Evolutionary conservation across 2,329 filamentous ascomycete species (phyloP), one percentile per base, ranked within the genome.

Genomic region (Dichotomopilus funicola): DNA sequence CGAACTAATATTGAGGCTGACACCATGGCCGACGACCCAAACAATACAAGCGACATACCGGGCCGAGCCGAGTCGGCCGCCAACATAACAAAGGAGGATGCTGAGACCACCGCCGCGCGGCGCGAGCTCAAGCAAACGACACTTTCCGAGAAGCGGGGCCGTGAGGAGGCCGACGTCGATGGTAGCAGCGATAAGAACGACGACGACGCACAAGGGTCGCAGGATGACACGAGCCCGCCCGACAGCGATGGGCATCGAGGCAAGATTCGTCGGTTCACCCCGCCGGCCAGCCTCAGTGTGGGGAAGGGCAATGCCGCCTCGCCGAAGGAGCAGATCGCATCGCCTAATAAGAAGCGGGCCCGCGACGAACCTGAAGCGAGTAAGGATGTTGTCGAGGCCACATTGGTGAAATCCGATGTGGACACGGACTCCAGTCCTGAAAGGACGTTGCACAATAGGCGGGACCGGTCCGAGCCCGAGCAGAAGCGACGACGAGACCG

Each of bases 311-410:
- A 76, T 51, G 68, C 71, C 19, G 19, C 19, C 19, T 27, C 19
- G 40, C 65, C 75, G 62, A 77, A 72, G 65, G 78, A 83, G 49
- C 72, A 77, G 55, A 65, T 82, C 45, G 72, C 76, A 19, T 85
- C 81, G 10, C 83, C 83, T 35, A 86, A 85, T 73, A 86, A 86
- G 75, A 86, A 86, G 73, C 76, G 83, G 61, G 78, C 75, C 34
- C 79, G 81, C 61, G 80, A 82, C 60, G 76, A 84, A 66, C 70
- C 83, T 12, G 82, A 84, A 34, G 73, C 77, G 48, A 69, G 71
- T 49, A 75, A 71, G 62, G 70, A 70, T 47, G 55, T 57, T 8
- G 53, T 57, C 53, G 66, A 67, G 53, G 70, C 69, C 46, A 67
- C 70, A 55, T 67, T 70, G 37, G 68, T 71, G 34, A 76, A 76